Conservation (phyloP, 2,329 filamentous ascomycete genomes). For the Ampelomyces quisqualis region DNA sequence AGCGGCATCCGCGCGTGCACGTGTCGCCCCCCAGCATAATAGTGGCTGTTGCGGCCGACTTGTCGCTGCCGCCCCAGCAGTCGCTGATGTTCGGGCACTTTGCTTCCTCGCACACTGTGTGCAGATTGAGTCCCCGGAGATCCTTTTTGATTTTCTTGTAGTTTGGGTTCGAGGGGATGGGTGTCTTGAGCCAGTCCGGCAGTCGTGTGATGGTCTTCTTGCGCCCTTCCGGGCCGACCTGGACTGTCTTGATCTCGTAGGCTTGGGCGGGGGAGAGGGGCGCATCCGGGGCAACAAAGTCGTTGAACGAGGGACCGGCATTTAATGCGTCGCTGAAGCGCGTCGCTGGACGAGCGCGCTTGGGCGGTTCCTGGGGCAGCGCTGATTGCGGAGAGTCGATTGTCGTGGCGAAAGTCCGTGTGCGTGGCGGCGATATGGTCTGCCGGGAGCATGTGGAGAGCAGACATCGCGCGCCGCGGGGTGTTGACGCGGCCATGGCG, state of each 20-base stretch:
- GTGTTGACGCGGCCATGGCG: slow-evolving; percentile 37
- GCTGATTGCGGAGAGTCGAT: slow-evolving; percentile 28
- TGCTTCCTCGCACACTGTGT: slow-evolving; percentile 97
- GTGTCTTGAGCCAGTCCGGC: slow-evolving; percentile 93
- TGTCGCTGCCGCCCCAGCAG: slow-evolving; percentile 91
- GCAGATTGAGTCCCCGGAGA: slow-evolving; percentile 80
- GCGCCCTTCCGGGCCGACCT: slow-evolving; percentile 61
- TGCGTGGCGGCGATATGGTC: slow-evolving; percentile 16
- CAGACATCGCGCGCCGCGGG: slow-evolving; percentile 38
- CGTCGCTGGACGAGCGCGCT: slow-evolving; percentile 49
- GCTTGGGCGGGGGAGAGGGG: slow-evolving; percentile 53
- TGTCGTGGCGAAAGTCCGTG: slow-evolving; percentile 39
- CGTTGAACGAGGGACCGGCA: slow-evolving; percentile 62
- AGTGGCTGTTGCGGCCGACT: slow-evolving; percentile 88
- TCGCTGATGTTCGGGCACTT: slow-evolving; percentile 96
- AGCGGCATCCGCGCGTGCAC: slow-evolving; percentile 92
- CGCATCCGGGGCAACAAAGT: slow-evolving; percentile 57
- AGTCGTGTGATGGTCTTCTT: slow-evolving; percentile 71
- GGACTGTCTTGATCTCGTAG: slow-evolving; percentile 61
- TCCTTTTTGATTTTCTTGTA: slow-evolving; percentile 96
- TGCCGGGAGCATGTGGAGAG: slow-evolving; percentile 23
- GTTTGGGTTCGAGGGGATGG: slow-evolving; percentile 81
- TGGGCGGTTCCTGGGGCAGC: slow-evolving; percentile 23
- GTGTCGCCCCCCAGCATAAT: slow-evolving; percentile 99
- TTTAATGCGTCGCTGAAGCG: slow-evolving; percentile 65